Conservation (phyloP, 441 rosid genomes). For the Geranium incanum region DNA sequence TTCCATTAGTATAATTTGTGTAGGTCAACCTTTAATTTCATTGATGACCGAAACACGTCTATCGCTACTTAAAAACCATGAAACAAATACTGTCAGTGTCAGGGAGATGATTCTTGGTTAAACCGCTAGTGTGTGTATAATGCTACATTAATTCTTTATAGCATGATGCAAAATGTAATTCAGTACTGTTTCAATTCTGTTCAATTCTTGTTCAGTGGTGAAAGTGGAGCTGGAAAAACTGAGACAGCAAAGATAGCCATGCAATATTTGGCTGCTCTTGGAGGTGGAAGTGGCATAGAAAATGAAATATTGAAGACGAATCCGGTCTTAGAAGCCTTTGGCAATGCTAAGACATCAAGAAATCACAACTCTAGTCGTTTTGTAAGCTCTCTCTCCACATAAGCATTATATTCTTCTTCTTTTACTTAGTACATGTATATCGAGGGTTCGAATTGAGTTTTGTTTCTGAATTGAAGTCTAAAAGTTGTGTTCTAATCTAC, state of each 20-base stretch:
- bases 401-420: slow-evolving; percentile 3
- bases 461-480: neutral
- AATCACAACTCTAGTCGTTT: slow-evolving; percentile 99
- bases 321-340: slow-evolving; percentile 97
- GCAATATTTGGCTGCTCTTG: slow-evolving; percentile 99
- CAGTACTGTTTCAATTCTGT: slow-evolving; percentile 14
- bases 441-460: slow-evolving; percentile 1
- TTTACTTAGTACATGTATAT: slow-evolving; percentile 7
- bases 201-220: slow-evolving; percentile 61
- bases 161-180: neutral
- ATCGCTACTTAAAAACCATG: neutral
- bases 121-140: neutral
- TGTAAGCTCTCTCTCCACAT: slow-evolving; percentile 50
- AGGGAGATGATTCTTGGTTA: neutral
- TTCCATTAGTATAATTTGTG: neutral
- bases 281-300: slow-evolving; percentile 98
- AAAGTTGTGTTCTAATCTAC: slow-evolving; percentile 1
- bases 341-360: slow-evolving; percentile 92
- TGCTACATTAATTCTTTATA: neutral
- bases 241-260: slow-evolving; percentile 99
- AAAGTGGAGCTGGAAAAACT: slow-evolving; percentile 99
- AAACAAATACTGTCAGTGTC: neutral
- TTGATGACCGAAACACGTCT: neutral
- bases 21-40: neutral
- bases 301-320: slow-evolving; percentile 93